A percentile compares a stretch with the other conserved stretches of the same genome.
phyloP scores from a whole-genome alignment of 225 moss, liverwort and hornwort species.

The Marchantia paleacea region DNA sequence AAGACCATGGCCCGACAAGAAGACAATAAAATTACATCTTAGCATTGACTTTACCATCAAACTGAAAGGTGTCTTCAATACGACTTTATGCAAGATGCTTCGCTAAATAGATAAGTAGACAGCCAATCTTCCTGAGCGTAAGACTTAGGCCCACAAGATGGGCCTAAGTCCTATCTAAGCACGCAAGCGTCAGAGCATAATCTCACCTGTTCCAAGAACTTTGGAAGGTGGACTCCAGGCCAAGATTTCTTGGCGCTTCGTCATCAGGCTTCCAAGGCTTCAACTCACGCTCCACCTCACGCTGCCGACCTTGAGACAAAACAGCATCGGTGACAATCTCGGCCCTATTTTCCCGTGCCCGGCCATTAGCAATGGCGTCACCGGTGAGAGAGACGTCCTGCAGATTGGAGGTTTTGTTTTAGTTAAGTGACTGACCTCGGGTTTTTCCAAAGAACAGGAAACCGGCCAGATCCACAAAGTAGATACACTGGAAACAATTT shows the following conservation, averaged over 20 bases:
- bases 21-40: too few relatives aligned
- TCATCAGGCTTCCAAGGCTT: slow-evolving; percentile 91
- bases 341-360: slow-evolving; percentile 60
- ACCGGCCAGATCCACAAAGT: too few relatives aligned
- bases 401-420: neutral
- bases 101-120: too few relatives aligned
- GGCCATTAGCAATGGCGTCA: slow-evolving; percentile 51
- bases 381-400: slow-evolving; percentile 71
- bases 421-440: neutral
- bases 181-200: neutral
- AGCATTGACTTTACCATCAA: too few relatives aligned
- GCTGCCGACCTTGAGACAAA: slow-evolving; percentile 65
- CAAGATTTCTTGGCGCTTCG: slow-evolving; percentile 53
- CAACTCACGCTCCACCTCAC: slow-evolving; percentile 73
- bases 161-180: too few relatives aligned
- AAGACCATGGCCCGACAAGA: too few relatives aligned
- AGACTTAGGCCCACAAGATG: too few relatives aligned
- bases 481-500: neutral
- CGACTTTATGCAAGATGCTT: too few relatives aligned
- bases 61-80: too few relatives aligned
- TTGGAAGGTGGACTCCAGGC: slow-evolving; percentile 52
- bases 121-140: too few relatives aligned
- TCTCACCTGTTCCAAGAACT: slow-evolving; percentile 49
- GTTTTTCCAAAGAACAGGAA: too few relatives aligned
- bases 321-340: slow-evolving; percentile 69